phyloP scores from a whole-genome alignment of 2,329 filamentous ascomycete genomes.

The Diplodia corticola region DNA sequence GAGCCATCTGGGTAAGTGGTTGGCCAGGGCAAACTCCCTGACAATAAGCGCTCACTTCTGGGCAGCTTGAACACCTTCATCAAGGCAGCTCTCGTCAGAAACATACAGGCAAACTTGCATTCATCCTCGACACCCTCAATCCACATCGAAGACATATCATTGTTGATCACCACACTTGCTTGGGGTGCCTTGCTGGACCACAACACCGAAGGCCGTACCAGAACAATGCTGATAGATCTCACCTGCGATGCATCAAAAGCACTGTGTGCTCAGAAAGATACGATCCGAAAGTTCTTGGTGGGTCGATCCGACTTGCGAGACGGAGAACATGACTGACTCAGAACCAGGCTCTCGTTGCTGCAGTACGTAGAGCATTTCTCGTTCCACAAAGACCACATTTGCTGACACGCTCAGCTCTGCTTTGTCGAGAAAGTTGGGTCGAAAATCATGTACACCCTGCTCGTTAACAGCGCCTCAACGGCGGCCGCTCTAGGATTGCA shows the following conservation, averaged over 20 bases:
- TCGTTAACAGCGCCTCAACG: background rate
- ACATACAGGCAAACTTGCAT: background rate
- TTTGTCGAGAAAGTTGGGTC: background rate
- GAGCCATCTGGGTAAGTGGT: background rate
- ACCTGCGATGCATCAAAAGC: background rate
- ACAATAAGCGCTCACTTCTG: background rate
- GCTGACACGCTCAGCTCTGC: background rate
- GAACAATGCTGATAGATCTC: background rate
- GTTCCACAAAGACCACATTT: background rate
- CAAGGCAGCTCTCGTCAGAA: background rate
- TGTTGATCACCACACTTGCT: background rate
- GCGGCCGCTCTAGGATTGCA: background rate
- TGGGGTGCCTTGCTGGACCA: background rate
- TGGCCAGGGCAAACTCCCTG: background rate
- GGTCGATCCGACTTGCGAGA: background rate
- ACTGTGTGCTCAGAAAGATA: background rate
- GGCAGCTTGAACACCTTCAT: background rate
- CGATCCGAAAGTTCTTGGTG: background rate
- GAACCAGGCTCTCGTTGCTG: background rate
- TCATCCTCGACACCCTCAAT: background rate
- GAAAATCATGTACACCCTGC: background rate
- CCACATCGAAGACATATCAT: background rate
- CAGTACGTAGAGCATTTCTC: background rate
- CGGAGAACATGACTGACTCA: background rate
- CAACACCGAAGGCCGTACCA: background rate